phyloP scores from a whole-genome alignment of 139 green algal species.

The Ettlia oleoabundans region DNA sequence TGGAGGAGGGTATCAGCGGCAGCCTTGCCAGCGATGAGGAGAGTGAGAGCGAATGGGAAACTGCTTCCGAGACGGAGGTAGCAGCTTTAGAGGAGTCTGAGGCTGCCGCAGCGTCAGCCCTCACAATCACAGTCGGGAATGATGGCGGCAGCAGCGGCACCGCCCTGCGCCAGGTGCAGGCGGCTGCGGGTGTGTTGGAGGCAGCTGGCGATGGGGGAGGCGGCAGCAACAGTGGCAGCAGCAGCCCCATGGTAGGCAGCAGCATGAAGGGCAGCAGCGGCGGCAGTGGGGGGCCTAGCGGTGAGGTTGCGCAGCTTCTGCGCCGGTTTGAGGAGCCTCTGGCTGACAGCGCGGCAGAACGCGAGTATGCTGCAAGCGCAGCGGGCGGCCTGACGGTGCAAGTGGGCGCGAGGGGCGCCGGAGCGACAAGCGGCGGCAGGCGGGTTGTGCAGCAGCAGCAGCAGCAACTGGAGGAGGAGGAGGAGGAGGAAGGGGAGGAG shows the following conservation, averaged over 20 bases:
- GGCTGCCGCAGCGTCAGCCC: not conserved
- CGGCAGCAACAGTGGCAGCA: not conserved
- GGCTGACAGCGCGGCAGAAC: not conserved
- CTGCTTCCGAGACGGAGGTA: not conserved
- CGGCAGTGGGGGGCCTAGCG: not conserved
- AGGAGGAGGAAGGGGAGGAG: not conserved
- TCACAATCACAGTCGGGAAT: not conserved
- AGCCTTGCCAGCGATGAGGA: not conserved
- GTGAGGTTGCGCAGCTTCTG: not conserved
- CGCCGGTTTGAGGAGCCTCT: not conserved
- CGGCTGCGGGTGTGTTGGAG: not conserved
- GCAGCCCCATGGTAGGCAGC: too few species aligned
- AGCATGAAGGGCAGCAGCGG: not conserved
- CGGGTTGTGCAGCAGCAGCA: not conserved
- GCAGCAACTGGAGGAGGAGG: not conserved
- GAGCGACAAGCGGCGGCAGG: not conserved
- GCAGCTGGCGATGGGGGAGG: not conserved
- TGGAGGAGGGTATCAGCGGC: not conserved
- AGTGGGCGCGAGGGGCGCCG: not conserved
- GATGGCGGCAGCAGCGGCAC: not conserved
- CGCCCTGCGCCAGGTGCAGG: not conserved
- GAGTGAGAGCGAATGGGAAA: slow-evolving; percentile 12
- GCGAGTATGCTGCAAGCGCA: not conserved
- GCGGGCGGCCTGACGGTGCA: not conserved
- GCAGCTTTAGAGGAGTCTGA: not conserved